Evolutionary conservation across 2,329 filamentous ascomycete species (phyloP), one percentile per base, ranked within the genome.

Genomic region (Cladosporium colombiae): DNA sequence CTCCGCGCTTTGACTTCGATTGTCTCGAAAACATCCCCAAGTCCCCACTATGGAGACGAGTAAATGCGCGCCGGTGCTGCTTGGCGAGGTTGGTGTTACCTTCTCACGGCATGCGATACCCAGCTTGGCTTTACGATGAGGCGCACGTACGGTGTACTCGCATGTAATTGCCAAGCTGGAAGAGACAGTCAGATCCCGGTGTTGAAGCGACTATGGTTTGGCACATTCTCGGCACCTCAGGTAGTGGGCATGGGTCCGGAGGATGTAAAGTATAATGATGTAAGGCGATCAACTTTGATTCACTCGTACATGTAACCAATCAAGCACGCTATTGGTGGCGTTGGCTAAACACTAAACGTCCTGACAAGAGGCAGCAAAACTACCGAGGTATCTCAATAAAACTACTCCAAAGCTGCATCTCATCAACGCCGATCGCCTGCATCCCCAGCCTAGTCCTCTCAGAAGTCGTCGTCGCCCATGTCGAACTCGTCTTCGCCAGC

Each of bases 401-500:
- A 46, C 50, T 40, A 63, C 50, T 33, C 61, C 50, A 27, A 40
- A 44, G 50, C 61, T 49, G 29, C 35, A 46, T 57, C 21, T 16
- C 59, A 33, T 18, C 50, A 63, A 63, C 61, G 50, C 61, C 61
- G 13, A 56, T 29, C 3, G 27, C 23, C 56, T 7, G 37, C 29
- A 33, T 31, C 11, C 23, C 25, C 8, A 1, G 16, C 2, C 11
- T 11, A n/a, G 27, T 6, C n/a, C 2, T n/a, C 25, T 33, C 27
- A 65, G 31, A 65, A 60, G 40, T 65, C 63, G 11, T 76, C 75
- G 35, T 76, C 74, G 53, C 73, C 76, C 71, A 74, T 74, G 35
- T 75, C 73, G 62, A 67, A 70, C 66, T 79, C 76, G 66, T 83
- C 81, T 62, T 82, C 77, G 55, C 81, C 82, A 46, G 82, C 78